Conservation (phyloP, 805 yeast genomes). For the Dipodascus geniculatus region DNA sequence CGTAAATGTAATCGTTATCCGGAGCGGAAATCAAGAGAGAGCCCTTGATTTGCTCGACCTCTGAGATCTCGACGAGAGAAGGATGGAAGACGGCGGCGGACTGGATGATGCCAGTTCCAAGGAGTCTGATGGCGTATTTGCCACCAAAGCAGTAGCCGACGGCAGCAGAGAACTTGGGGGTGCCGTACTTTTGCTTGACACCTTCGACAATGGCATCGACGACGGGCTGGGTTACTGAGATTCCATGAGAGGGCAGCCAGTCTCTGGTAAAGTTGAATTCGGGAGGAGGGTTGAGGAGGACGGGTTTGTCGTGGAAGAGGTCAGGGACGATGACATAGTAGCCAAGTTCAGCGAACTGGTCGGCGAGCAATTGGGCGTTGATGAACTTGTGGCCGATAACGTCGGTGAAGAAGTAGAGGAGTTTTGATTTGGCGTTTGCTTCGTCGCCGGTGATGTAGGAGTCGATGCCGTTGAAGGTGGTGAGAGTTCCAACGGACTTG, state of each 20-base stretch:
- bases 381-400: conserved; percentile 48
- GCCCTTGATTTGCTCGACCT: conserved; percentile 44
- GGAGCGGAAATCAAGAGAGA: conserved; percentile 70
- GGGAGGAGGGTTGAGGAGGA: conserved; percentile 19
- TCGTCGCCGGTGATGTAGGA: conserved; percentile 40
- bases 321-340: conserved; percentile 71
- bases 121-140: conserved; percentile 44
- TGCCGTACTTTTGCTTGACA: conserved; percentile 33
- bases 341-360: conserved; percentile 43
- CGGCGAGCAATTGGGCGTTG: conserved; percentile 43
- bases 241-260: conserved; percentile 49
- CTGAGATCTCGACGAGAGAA: conserved; percentile 54
- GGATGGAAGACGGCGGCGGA: conserved; percentile 81
- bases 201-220: conserved; percentile 36
- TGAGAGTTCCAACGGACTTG: conserved; percentile 16
- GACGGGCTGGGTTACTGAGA: conserved; percentile 36
- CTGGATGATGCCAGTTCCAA: conserved; percentile 25
- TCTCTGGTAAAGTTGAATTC: conserved; percentile 17
- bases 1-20: conserved; percentile 52
- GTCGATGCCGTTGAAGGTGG: conserved; percentile 21
- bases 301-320: conserved; percentile 45
- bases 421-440: conserved; percentile 29
- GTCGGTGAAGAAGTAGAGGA: conserved; percentile 56
- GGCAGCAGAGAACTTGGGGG: conserved; percentile 40
- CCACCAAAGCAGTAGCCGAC: conserved; percentile 85